Evolutionary conservation across 2,329 filamentous ascomycete genomes (phyloP), one percentile per base, ranked within the genome.

Genomic region (Stachybotrys chartarum): DNA sequence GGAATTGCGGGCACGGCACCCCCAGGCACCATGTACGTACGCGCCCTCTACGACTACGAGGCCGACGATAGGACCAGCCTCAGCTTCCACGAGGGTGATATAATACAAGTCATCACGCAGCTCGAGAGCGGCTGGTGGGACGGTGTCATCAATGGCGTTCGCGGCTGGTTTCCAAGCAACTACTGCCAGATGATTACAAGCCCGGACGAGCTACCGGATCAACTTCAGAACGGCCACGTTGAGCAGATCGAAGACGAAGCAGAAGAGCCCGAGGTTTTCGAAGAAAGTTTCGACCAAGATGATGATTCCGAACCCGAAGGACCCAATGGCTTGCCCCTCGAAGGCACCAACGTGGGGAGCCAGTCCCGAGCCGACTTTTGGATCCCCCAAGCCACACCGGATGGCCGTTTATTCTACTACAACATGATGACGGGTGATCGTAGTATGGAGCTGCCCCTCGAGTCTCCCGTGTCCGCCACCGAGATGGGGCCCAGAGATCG

Each of bases 101-200:
- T 97, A 63, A 99, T 99, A 66, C 93, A 97, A 75, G 94, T 99
- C 64, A 93, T 99, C 65, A 99, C 94, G 54, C 93, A 97, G 75
- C 81, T 97, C 56, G 94, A 99, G 72, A 97, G 92, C 66, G 94
- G 94, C 55, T 99, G 94, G 94, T 99, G 94, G 94, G 94, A 99
- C 75, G 94, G 94, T 51, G 91, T 99, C 55, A 96, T 99, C 70
- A 94, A 97, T 67, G 91, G 92, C 57, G 89, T 96, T 63, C 87
- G 94, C 69, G 94, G 94, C 70, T 99, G 94, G 94, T 99, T 99
- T 71, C 94, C 94, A 44, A 97, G 93, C 79, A 99, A 99, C 72
- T 99, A 99, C 75, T 97, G 94, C 76, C 86, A 91, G 61, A 85
- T 94, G 60, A 88, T 97, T 64, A 83, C 85, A 57, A 86, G 85